Base-by-base conservation (phyloP, 768 basidiomycete genomes). In the Tulasnella sp. region DNA sequence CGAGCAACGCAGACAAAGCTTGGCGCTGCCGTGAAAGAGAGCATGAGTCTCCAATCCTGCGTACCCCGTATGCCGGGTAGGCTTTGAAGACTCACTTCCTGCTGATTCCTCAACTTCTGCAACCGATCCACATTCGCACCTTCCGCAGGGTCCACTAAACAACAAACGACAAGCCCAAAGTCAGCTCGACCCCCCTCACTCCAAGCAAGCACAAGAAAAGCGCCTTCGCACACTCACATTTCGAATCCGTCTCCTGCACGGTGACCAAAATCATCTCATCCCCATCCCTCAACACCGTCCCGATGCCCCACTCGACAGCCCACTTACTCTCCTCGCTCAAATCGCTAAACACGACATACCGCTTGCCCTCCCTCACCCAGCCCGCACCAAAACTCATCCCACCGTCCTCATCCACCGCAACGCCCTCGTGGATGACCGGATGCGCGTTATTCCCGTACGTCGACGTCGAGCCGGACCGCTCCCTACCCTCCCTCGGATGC, bases 231-330 rank as follows among this genome's bases (percentile, higher is more conserved):
- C 34, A 79, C 87, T 73, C 75, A 92, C 94, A 85, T 83, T 95
- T 98, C 62, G 83, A 83, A 75, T 98, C 97, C 75, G 93, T 95
- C 80, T 99, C 97, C 65, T 92, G 88, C 1, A 98, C 90, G 2
- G 90, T 94, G 0, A 97, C 91, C 73, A 98, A 84, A 73, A 95
- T 84, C 89, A 94, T 82, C 80, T 95, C 92, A 77, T 99, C 97
- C 1, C 96, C 96, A 80, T 98, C 95, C 74, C 95, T 83, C 74
- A 97, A 82, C 2, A 98, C 96, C 0, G 96, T 98, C 2, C 95
- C 96, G 70, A 98, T 95, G 9, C 92, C 94, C 97, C 96, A 99
- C 79, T 98, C 95, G 5, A 98, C 87, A 0, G 97, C 97, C 79
- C 95, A 99, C 39, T 90, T 84, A 80, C 89, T 90, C 81, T 99